Percentiles rank a stretch among this genome's conserved stretches.
phyloP scores from a whole-genome alignment of 2,329 filamentous ascomycete species.

The Curvularia sp. region DNA sequence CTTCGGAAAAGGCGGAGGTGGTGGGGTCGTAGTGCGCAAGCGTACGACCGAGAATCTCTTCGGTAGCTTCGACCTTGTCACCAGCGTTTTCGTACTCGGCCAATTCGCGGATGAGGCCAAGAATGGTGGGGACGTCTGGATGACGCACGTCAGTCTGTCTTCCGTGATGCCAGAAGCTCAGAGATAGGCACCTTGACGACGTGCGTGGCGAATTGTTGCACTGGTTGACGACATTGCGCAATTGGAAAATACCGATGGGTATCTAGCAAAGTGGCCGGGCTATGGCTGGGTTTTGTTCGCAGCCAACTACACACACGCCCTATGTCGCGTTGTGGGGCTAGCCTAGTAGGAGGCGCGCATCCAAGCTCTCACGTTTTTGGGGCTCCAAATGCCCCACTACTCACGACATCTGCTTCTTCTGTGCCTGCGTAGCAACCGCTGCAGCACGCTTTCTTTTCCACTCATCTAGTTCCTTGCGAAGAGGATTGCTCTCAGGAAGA shows the following conservation, averaged over 20 bases:
- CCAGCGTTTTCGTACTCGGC: slow-evolving; percentile 86
- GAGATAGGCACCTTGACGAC: slow-evolving; percentile 63
- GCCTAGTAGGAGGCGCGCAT: not conserved
- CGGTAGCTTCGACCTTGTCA: slow-evolving; percentile 77
- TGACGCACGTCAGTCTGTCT: slow-evolving; percentile 7
- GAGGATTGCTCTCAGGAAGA: slow-evolving; percentile 28
- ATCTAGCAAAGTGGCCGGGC: too few relatives aligned
- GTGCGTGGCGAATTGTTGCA: slow-evolving; percentile 64
- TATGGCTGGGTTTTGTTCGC: not conserved
- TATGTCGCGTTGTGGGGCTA: slow-evolving; percentile 22
- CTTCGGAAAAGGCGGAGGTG: slow-evolving; percentile 56
- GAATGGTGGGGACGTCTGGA: slow-evolving; percentile 80
- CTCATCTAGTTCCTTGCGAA: slow-evolving; percentile 27
- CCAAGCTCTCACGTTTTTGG: slow-evolving; percentile 1
- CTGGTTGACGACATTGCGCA: slow-evolving; percentile 37
- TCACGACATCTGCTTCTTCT: slow-evolving; percentile 7
- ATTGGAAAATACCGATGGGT: not conserved
- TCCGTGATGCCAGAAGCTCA: not conserved
- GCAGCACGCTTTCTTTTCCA: slow-evolving; percentile 31
- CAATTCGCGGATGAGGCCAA: slow-evolving; percentile 81
- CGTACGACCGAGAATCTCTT: slow-evolving; percentile 73
- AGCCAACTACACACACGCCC: slow-evolving; percentile 15
- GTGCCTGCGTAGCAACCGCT: slow-evolving; percentile 9
- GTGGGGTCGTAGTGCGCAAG: slow-evolving; percentile 74
- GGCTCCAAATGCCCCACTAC: slow-evolving; percentile 9